Percentiles rank a stretch among this genome's conserved stretches.
Conservation (phyloP, 2,329 filamentous ascomycete genomes). For the Geosmithia flava region DNA sequence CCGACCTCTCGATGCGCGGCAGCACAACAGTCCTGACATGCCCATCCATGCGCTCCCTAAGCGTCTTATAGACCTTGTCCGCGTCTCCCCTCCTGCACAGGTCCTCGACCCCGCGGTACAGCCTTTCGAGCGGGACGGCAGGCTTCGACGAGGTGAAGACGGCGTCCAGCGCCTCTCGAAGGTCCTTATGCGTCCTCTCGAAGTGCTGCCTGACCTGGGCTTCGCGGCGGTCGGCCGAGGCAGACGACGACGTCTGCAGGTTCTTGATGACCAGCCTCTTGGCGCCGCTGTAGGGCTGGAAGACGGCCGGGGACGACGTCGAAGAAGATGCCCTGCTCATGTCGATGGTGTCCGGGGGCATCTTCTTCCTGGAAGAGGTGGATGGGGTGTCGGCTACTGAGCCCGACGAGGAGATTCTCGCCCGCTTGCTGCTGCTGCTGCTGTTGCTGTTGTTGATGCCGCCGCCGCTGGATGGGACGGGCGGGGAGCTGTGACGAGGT, state of each 20-base stretch:
- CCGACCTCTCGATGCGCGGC: conserved; percentile 35
- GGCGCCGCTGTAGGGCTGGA: conserved; percentile 64
- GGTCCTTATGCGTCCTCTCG: conserved; percentile 58
- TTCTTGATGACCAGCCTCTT: conserved; percentile 94
- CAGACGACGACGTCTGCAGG: conserved; percentile 46
- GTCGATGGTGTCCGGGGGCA: conserved; percentile 20
- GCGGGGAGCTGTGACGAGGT: conserved; percentile 17
- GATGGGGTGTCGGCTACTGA: background rate
- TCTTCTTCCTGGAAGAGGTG: conserved; percentile 12
- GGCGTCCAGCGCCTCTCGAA: conserved; percentile 59
- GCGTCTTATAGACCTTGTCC: conserved; percentile 50
- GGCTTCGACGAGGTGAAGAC: conserved; percentile 58
- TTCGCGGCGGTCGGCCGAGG: conserved; percentile 16
- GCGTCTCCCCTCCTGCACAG: conserved; percentile 71
- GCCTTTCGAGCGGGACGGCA: conserved; percentile 66
- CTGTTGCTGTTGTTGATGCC: conserved; percentile 8
- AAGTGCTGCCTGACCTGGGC: conserved; percentile 68
- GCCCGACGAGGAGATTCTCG: no score
- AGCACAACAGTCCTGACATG: conserved; percentile 55
- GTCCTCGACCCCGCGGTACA: conserved; percentile 88
- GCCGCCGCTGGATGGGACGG: conserved; percentile 4
- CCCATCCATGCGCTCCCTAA: conserved; percentile 52
- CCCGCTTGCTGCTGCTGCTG: background rate
- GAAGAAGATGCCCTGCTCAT: conserved; percentile 19
- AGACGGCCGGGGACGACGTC: conserved; percentile 28